Evolutionary conservation across 2,329 filamentous ascomycete genomes (phyloP).

Genomic region (Neofusicoccum ribis): DNA sequence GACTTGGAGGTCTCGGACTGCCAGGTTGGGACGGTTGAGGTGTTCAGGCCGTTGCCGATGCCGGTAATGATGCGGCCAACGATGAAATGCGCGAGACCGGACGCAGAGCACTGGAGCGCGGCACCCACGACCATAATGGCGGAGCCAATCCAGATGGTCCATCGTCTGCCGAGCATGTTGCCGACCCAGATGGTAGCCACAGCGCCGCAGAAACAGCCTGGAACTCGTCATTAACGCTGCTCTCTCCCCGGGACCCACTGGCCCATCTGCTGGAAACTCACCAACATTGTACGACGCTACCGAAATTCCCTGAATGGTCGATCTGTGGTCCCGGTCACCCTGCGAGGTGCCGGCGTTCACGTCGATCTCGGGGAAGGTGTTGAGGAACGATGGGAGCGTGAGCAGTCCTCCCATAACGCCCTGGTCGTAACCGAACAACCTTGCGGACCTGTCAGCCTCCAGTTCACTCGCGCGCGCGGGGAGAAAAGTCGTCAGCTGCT

Average conservation of each 20-base stretch:
- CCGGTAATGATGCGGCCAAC: slow-evolving; percentile 54
- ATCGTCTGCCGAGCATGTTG: slow-evolving; percentile 59
- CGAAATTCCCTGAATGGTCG: slow-evolving; percentile 43
- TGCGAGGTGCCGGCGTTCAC: slow-evolving; percentile 37
- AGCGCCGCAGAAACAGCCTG: slow-evolving; percentile 47
- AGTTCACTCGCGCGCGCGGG: not conserved
- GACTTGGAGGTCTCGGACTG: slow-evolving; percentile 50
- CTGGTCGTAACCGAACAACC: slow-evolving; percentile 61
- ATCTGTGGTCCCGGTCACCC: slow-evolving; percentile 35
- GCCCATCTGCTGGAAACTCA: not conserved
- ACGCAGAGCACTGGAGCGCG: slow-evolving; percentile 57
- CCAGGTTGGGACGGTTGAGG: slow-evolving; percentile 46
- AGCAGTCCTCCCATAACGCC: slow-evolving; percentile 71
- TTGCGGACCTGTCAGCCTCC: slow-evolving; percentile 21
- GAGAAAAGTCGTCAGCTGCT: slow-evolving; percentile 14
- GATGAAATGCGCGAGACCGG: slow-evolving; percentile 47
- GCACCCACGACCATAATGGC: slow-evolving; percentile 61
- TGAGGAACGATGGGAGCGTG: slow-evolving; percentile 64
- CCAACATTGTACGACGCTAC: slow-evolving; percentile 24
- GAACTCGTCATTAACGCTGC: slow-evolving; percentile 30
- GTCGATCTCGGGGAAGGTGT: slow-evolving; percentile 44
- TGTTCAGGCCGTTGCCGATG: slow-evolving; percentile 48
- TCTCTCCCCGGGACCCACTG: slow-evolving; percentile 24
- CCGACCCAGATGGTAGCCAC: slow-evolving; percentile 51
- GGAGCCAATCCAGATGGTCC: slow-evolving; percentile 61